Percentiles rank a stretch among this genome's conserved stretches.
Conservation (phyloP, 1,284 basidiomycete genomes). For the Sporisorium iseilematis-ciliati region DNA sequence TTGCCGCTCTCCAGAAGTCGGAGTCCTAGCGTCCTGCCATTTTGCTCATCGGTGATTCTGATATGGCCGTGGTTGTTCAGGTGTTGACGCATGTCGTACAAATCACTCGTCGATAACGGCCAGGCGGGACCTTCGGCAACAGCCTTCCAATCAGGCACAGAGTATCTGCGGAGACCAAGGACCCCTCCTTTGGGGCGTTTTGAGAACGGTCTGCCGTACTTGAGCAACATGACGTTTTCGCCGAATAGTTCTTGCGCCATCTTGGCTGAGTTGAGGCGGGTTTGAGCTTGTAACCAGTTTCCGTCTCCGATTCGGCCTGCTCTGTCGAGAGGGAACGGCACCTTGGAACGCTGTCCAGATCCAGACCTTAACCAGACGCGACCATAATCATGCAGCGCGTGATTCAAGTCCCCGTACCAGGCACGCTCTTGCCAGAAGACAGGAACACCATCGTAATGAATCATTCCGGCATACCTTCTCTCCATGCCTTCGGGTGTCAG, state of each 20-base stretch:
- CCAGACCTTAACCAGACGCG: background rate
- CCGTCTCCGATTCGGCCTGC: no score
- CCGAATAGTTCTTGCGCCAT: background rate
- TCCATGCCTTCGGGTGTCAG: background rate
- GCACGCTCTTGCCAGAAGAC: background rate
- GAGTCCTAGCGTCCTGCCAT: background rate
- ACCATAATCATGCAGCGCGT: background rate
- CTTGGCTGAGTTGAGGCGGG: background rate
- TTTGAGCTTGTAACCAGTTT: no score
- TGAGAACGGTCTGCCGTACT: constrained; percentile 6
- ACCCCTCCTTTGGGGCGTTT: no score
- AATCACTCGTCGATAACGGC: background rate
- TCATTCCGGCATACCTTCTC: background rate
- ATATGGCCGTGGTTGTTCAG: background rate
- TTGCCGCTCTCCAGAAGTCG: background rate
- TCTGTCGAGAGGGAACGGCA: no score
- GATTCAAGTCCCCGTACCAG: background rate
- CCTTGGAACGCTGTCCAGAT: no score
- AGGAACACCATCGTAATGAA: background rate
- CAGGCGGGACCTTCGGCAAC: no score
- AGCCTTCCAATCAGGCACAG: background rate
- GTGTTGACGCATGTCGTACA: background rate
- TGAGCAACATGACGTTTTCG: background rate
- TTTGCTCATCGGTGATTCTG: background rate
- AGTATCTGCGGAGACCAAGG: no score